Percentiles rank a stretch among this genome's conserved stretches.
These are phyloP conservation scores for Calophaca sinica DNA, from an alignment of 306 rosid species.

Conservation along the genomic window DNA sequence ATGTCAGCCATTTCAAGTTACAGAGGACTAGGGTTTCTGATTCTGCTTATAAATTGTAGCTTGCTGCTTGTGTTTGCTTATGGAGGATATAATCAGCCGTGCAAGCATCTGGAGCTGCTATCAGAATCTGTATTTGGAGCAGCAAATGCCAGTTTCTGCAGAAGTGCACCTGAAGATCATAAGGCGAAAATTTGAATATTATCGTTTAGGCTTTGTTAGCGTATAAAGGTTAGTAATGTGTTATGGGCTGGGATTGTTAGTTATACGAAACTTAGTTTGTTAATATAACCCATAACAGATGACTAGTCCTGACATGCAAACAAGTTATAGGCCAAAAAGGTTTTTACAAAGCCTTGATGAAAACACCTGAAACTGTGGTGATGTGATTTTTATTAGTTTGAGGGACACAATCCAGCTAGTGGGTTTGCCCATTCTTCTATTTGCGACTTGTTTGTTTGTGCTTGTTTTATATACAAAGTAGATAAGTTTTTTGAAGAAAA, in stretches of 20 bases:
- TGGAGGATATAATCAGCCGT: conserved; percentile 42
- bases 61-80: conserved; percentile 47
- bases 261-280: conserved; percentile 2
- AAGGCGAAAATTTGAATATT: conserved; percentile 47
- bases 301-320: conserved; percentile 27
- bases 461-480: background rate
- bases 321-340: conserved; percentile 8
- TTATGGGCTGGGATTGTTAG: conserved; percentile 15
- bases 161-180: conserved; percentile 41
- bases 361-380: conserved; percentile 12
- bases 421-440: conserved; percentile 12
- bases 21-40: conserved; percentile 29
- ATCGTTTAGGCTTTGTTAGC: conserved; percentile 12
- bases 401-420: conserved; percentile 12
- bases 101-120: conserved; percentile 39
- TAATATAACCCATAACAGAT: conserved; percentile 16
- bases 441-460: background rate
- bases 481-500: no score
- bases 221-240: conserved; percentile 19
- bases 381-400: conserved; percentile 31
- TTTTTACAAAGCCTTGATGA: conserved; percentile 5
- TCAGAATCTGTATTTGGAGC: conserved; percentile 32
- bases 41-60: conserved; percentile 48
- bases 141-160: conserved; percentile 35
- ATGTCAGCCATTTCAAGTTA: conserved; percentile 29